A percentile compares a stretch with the other conserved stretches of the same genome.
Conservation (phyloP, 805 yeast species). For the Kuraishia molischiana region DNA sequence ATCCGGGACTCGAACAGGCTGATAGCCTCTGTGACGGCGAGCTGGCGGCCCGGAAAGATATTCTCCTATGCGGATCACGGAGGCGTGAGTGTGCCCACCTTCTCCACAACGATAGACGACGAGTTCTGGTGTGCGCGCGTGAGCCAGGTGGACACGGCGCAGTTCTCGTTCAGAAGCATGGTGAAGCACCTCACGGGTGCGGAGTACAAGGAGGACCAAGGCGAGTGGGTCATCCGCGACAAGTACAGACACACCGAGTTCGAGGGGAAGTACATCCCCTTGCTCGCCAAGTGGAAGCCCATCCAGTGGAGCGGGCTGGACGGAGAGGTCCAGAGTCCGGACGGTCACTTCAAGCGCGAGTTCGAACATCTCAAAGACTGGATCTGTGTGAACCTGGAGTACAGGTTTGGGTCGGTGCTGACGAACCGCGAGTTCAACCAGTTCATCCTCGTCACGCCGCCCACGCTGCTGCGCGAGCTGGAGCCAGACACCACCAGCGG, state of each 20-base stretch:
- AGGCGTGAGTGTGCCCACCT: slow-evolving; percentile 20
- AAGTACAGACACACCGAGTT: slow-evolving; percentile 18
- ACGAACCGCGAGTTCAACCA: slow-evolving; percentile 26
- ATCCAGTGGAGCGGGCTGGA: slow-evolving; percentile 11
- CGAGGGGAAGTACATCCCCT: slow-evolving; percentile 25
- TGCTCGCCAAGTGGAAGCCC: slow-evolving; percentile 15
- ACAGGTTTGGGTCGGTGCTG: slow-evolving; percentile 25
- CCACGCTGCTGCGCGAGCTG: background rate
- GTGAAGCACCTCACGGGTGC: slow-evolving; percentile 19
- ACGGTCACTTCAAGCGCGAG: background rate
- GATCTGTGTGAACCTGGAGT: slow-evolving; percentile 21
- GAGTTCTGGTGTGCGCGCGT: slow-evolving; percentile 26
- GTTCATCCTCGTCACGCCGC: slow-evolving; percentile 19
- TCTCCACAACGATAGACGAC: slow-evolving; percentile 12
- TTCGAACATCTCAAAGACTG: slow-evolving; percentile 10
- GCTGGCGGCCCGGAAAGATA: slow-evolving; percentile 23
- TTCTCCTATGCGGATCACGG: slow-evolving; percentile 15
- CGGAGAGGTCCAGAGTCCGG: background rate
- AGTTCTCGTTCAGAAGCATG: slow-evolving; percentile 12
- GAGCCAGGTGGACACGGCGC: slow-evolving; percentile 13
- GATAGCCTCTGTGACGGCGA: slow-evolving; percentile 10
- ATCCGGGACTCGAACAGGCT: slow-evolving; percentile 12
- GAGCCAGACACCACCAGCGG: background rate
- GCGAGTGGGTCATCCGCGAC: slow-evolving; percentile 13
- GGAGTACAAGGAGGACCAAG: slow-evolving; percentile 5